A percentile compares a stretch with the other conserved stretches of the same genome.
These are phyloP conservation scores for Haberlea rhodopensis DNA, from an alignment of 257 asterid species.

Conservation along the genomic window DNA sequence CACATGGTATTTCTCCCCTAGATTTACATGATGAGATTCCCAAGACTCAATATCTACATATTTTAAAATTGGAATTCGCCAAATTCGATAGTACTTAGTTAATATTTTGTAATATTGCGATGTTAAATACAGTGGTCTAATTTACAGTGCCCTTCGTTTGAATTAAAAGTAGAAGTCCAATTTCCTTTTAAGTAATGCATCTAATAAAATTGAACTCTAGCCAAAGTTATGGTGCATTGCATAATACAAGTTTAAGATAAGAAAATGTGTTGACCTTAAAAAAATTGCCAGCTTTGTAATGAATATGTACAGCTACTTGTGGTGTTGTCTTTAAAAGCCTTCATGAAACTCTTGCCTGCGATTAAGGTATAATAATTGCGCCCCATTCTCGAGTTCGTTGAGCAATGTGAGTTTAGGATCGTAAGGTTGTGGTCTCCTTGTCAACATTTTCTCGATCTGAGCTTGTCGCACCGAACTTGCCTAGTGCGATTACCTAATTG, in stretches of 20 bases:
- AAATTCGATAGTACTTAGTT: not conserved
- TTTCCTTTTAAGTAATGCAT: no score
- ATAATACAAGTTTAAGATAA: no score
- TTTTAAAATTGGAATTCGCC: not conserved
- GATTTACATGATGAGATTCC: not conserved
- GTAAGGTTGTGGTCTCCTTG: no score
- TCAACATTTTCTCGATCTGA: no score
- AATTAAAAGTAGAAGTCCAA: not conserved
- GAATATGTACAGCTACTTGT: slow-evolving; percentile 26
- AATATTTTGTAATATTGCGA: no score
- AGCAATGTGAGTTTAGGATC: no score
- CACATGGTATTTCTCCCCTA: slow-evolving; percentile 21
- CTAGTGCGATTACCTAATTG: no score
- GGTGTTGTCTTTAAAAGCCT: slow-evolving; percentile 17
- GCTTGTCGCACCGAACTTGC: no score
- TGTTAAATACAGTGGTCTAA: not conserved
- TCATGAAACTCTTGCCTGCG: slow-evolving; percentile 21
- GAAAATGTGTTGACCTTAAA: slow-evolving; percentile 17
- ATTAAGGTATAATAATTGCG: slow-evolving; percentile 13
- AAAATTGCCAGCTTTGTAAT: slow-evolving; percentile 27
- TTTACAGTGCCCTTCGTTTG: not conserved
- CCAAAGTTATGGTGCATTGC: no score
- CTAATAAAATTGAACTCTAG: no score
- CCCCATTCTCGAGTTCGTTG: no score
- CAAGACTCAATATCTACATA: not conserved